Evolutionary conservation across 176 grass and related monocot species (phyloP).

Genomic region (Raddia guianensis): DNA sequence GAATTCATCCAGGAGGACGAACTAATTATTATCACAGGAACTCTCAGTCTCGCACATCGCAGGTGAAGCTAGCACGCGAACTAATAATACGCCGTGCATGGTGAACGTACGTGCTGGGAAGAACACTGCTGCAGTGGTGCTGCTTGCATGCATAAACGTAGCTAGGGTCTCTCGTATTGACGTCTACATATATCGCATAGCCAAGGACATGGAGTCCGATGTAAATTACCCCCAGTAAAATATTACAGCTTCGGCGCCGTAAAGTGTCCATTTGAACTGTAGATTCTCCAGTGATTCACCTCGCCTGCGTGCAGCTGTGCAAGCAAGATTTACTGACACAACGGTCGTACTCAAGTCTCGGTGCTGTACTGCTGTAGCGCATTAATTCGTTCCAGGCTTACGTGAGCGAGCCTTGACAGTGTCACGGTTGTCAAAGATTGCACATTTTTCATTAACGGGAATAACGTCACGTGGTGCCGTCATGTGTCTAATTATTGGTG

Average conservation of each 20-base stretch:
- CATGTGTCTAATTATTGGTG: not conserved
- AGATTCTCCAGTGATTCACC: not conserved
- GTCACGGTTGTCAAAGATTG: not conserved
- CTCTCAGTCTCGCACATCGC: not conserved
- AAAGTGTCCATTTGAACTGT: not conserved
- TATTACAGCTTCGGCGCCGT: conserved; percentile 20
- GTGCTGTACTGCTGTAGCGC: too few species aligned
- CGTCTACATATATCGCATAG: conserved; percentile 11
- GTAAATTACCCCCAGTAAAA: conserved; percentile 32
- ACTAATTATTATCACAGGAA: not conserved
- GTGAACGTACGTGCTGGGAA: not conserved
- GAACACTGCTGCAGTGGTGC: conserved; percentile 13
- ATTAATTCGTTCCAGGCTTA: too few species aligned
- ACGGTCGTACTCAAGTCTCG: not conserved
- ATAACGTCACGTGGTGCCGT: not conserved
- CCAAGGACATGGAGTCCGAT: conserved; percentile 1
- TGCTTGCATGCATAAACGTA: not conserved
- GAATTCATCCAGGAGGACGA: not conserved
- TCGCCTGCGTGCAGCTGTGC: not conserved
- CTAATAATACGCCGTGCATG: too few species aligned
- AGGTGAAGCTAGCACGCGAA: not conserved
- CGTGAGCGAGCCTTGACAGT: not conserved
- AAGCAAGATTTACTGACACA: not conserved
- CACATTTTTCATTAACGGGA: not conserved
- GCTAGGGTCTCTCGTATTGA: not conserved